Conservation (phyloP, 768 basidiomycete genomes). For the Mycena chlorophos region DNA sequence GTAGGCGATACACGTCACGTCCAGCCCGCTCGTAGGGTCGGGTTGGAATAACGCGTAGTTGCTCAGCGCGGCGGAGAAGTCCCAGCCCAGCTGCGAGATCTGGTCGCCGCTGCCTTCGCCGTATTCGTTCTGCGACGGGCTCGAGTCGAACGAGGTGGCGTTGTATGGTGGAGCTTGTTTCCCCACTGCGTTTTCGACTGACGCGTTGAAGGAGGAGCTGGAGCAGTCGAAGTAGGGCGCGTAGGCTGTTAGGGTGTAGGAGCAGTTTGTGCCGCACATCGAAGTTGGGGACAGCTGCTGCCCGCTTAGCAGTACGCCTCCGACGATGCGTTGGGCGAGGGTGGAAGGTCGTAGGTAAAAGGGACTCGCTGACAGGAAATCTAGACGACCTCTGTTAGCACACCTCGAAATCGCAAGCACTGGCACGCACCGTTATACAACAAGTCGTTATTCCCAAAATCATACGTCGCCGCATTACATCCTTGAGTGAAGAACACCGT, state of each 20-base stretch:
- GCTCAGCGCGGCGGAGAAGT: neutral
- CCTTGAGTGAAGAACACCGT: neutral
- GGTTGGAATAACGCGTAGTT: neutral
- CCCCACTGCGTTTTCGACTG: neutral
- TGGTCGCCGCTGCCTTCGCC: neutral
- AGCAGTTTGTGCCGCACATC: slow-evolving; percentile 9
- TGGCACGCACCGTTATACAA: slow-evolving; percentile 7
- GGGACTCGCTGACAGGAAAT: neutral
- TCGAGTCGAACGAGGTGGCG: neutral
- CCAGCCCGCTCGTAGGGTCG: neutral
- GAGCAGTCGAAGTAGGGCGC: slow-evolving; percentile 11
- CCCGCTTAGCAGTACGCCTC: neutral
- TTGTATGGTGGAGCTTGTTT: neutral
- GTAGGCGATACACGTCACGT: slow-evolving; percentile 11
- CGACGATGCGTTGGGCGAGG: neutral
- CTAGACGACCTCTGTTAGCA: neutral
- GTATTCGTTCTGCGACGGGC: neutral
- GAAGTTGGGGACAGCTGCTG: slow-evolving; percentile 4
- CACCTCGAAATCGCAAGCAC: neutral
- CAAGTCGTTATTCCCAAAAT: neutral
- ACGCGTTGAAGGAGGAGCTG: neutral
- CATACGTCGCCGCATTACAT: slow-evolving; percentile 3
- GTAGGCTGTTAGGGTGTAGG: neutral
- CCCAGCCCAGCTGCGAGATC: neutral
- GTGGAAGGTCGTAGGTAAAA: neutral